These are phyloP conservation scores for thale cress (Arabidopsis thaliana) DNA, from an alignment of 345 rosid species.

Conservation along the genomic window TAIR10.1 NC_003070.9:1868001-1868500, in stretches of 20 bases:
- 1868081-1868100: conserved; percentile 89
- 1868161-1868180: conserved; percentile 67
- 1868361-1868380: conserved; percentile 70
- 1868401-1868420: conserved; percentile 66
- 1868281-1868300: conserved; percentile 67
- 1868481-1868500: conserved; percentile 65
- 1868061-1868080: conserved; percentile 64
- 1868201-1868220: conserved; percentile 60
- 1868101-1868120: conserved; percentile 61
- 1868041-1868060: conserved; percentile 58
- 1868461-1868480: conserved; percentile 70
- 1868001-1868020: conserved; percentile 65
- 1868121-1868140: conserved; percentile 64
- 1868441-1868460: conserved; percentile 51
- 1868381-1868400: conserved; percentile 62
- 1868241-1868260: conserved; percentile 50
- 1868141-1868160: conserved; percentile 58
- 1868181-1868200: conserved; percentile 73
- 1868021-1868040: conserved; percentile 61
- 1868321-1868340: conserved; percentile 54
- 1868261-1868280: conserved; percentile 58
- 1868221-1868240: conserved; percentile 59
- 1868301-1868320: conserved; percentile 78
- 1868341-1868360: conserved; percentile 55
- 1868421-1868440: conserved; percentile 63